Evolutionary conservation across 768 basidiomycete genomes (phyloP).

Genomic region (Tricholoma terreum): DNA sequence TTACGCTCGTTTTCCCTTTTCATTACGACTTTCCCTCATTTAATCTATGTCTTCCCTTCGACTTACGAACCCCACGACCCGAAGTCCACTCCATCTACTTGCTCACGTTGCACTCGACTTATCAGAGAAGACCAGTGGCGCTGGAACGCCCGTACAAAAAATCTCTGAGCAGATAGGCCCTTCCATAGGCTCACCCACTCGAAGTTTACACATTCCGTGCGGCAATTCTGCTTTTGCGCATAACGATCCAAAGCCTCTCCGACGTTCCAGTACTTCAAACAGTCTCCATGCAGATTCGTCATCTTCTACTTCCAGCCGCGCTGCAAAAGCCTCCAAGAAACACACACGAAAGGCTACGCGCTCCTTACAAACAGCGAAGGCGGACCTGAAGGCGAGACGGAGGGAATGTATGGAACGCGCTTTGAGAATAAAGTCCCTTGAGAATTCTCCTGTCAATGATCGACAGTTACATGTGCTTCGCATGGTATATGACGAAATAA

Average conservation of each 20-base stretch:
- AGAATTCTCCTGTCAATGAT: slow-evolving; percentile 55
- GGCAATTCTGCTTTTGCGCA: slow-evolving; percentile 16
- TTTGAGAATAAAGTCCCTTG: slow-evolving; percentile 40
- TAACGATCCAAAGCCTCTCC: slow-evolving; percentile 23
- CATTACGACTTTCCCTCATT: slow-evolving; percentile 21
- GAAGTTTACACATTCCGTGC: slow-evolving; percentile 23
- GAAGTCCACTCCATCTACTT: slow-evolving; percentile 36
- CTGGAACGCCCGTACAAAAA: neutral
- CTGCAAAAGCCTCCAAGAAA: slow-evolving; percentile 25
- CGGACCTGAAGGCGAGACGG: slow-evolving; percentile 30
- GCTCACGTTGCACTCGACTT: slow-evolving; percentile 32
- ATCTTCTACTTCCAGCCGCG: slow-evolving; percentile 21
- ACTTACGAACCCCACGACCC: slow-evolving; percentile 16
- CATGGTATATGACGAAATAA: slow-evolving; percentile 64
- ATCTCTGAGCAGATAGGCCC: neutral
- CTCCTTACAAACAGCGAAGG: slow-evolving; percentile 24
- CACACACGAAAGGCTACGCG: slow-evolving; percentile 23
- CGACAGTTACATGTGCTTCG: slow-evolving; percentile 56
- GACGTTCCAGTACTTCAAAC: slow-evolving; percentile 29
- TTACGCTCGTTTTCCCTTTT: slow-evolving; percentile 17
- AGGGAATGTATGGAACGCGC: slow-evolving; percentile 35
- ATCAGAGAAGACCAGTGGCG: slow-evolving; percentile 16
- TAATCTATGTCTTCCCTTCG: slow-evolving; percentile 27
- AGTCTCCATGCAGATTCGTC: slow-evolving; percentile 12
- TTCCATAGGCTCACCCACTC: slow-evolving; percentile 7